These are phyloP conservation scores for Candida taoyuanica DNA, from an alignment of 805 yeast genomes.

Conservation along the genomic window DNA sequence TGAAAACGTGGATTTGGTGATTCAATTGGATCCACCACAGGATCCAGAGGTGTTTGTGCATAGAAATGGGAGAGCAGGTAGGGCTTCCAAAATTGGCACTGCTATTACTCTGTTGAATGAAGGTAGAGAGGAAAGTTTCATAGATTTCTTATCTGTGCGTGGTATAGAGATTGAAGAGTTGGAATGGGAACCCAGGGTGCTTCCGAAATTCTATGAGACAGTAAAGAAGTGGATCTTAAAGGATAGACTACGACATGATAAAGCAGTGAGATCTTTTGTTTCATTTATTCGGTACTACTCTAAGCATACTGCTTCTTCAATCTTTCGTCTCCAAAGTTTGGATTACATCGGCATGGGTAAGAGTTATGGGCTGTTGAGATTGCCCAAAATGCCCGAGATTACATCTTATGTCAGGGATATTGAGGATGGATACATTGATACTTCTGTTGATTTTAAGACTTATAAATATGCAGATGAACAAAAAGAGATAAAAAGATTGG, in stretches of 20 bases:
- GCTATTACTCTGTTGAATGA: slow-evolving; percentile 70
- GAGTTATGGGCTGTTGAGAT: slow-evolving; percentile 72
- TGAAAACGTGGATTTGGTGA: slow-evolving; percentile 88
- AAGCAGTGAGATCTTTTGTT: slow-evolving; percentile 74
- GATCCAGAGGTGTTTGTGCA: slow-evolving; percentile 91
- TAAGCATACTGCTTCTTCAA: slow-evolving; percentile 84
- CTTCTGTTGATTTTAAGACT: slow-evolving; percentile 34
- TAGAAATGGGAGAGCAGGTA: slow-evolving; percentile 91
- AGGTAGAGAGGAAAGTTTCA: slow-evolving; percentile 77
- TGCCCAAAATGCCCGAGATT: slow-evolving; percentile 94
- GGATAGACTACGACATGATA: slow-evolving; percentile 81
- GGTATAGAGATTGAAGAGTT: slow-evolving; percentile 48
- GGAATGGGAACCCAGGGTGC: slow-evolving; percentile 15
- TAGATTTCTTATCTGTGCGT: slow-evolving; percentile 75
- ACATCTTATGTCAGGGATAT: slow-evolving; percentile 51
- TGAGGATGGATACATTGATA: slow-evolving; percentile 70
- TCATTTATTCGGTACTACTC: slow-evolving; percentile 80
- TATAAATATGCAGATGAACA: slow-evolving; percentile 60
- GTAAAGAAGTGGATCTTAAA: slow-evolving; percentile 51
- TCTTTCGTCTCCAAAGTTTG: slow-evolving; percentile 67
- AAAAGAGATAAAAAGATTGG: slow-evolving; percentile 59
- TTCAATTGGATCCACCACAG: slow-evolving; percentile 94
- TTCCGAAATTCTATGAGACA: slow-evolving; percentile 18
- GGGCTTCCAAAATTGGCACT: slow-evolving; percentile 81
- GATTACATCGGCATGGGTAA: slow-evolving; percentile 71